A percentile compares a stretch with the other conserved stretches of the same genome.
Conservation (phyloP, 164 flowering plant species). For the Hamamelis virginiana region DNA sequence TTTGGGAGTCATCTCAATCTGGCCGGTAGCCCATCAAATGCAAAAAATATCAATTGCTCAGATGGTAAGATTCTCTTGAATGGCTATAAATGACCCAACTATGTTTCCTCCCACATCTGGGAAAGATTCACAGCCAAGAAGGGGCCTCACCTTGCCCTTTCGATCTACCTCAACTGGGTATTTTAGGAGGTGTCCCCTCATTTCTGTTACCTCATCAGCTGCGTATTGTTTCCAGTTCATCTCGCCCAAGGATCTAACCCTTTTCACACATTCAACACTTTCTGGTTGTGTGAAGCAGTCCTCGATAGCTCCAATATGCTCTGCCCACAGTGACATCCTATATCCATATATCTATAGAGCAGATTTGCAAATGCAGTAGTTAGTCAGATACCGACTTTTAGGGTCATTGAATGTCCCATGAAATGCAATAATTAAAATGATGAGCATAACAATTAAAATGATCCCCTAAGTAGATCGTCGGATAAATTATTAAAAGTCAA, state of each 20-base stretch:
- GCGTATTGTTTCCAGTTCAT: constrained; percentile 23
- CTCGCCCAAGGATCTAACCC: constrained; percentile 62
- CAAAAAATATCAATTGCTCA: constrained; percentile 22
- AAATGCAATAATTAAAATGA: too few species aligned
- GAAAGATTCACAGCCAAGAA: constrained; percentile 70
- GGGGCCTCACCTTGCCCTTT: constrained; percentile 76
- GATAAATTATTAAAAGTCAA: too few species aligned
- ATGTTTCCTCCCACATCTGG: constrained; percentile 91
- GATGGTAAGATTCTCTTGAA: constrained; percentile 91
- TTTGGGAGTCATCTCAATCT: too few species aligned
- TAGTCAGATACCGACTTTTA: not conserved
- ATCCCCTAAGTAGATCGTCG: too few species aligned
- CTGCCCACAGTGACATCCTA: constrained; percentile 67
- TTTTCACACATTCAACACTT: constrained; percentile 73
- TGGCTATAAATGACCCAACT: constrained; percentile 67
- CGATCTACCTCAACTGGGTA: constrained; percentile 40
- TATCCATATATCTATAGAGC: constrained; percentile 47
- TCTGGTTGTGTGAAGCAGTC: constrained; percentile 72
- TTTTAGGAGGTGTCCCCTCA: constrained; percentile 73
- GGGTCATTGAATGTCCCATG: too few species aligned
- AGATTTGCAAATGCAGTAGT: not conserved
- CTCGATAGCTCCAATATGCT: constrained; percentile 72
- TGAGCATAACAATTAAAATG: too few species aligned
- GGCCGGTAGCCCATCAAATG: too few species aligned
- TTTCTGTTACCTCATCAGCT: constrained; percentile 61